Evolutionary conservation across 176 grass and related monocot genomes (phyloP), one percentile per base, ranked within the genome.

Genomic region (Saccharum officinarum): DNA sequence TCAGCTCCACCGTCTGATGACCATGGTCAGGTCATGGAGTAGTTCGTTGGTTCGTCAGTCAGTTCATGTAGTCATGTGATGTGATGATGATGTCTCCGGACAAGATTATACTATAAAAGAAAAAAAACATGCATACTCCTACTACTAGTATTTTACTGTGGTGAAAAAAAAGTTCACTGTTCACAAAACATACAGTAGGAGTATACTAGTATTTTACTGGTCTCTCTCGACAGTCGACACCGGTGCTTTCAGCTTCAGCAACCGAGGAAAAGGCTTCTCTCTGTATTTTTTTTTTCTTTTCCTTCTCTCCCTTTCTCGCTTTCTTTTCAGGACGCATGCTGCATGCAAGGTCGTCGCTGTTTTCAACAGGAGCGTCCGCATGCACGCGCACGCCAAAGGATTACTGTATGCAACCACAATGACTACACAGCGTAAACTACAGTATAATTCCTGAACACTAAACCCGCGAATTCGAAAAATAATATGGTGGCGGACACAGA

Each of bases 1-100:
- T 98, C 28, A 98, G 97, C 90, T 98, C 97, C 71, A 98, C 97
- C 3, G 90, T 94, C 97, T 98, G 87, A 31, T 12, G 15, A 3
- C 4, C 15, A 52, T 52, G 1, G 1, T 10, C 41, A 6, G n/a
- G n/a, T n/a, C n/a, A n/a, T n/a, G n/a, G n/a, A n/a, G n/a, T n/a
- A n/a, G n/a, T n/a, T n/a, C n/a, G n/a, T n/a, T 28, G 0, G 1
- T 22, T 15, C 11, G 16, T 34, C 8, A 23, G 8, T 37, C 47
- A 82, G 57, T 75, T 50, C 72, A 75, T 74, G 47, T 13, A 16
- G 3, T 50, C 47, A 54, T 59, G 54, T 55, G 52, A n/a, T n/a
- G 20, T 55, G 52, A 55, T 55, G 52, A 55, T 55, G 16, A 6
- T 54, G 18, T 49, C n/a, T 39, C 17, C 20, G 54, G 20, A 59